Conservation (phyloP, 2,329 filamentous ascomycete genomes). For the Pseudogymnoascus sp. region DNA sequence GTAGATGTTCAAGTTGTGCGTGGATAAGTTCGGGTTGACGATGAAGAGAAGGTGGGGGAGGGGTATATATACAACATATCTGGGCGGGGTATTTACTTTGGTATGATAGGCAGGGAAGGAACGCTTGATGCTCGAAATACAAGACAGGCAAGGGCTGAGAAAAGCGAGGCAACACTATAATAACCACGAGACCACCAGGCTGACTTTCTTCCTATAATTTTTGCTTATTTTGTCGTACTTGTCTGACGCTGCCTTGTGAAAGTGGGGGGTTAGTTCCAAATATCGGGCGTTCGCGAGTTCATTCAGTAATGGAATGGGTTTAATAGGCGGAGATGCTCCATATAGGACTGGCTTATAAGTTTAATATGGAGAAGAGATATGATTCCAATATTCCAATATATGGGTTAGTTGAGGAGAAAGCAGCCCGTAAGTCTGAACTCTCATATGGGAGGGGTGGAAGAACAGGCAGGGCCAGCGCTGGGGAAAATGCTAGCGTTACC, state of each 20-base stretch:
- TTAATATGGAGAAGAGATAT: background rate
- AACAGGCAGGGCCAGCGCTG: background rate
- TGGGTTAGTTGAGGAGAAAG: background rate
- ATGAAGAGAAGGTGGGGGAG: background rate
- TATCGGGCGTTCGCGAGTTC: background rate
- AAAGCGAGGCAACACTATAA: constrained; percentile 2
- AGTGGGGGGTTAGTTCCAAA: constrained; percentile 1
- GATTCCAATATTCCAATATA: background rate
- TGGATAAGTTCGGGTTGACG: background rate
- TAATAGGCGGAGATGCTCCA: background rate
- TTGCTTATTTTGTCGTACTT: constrained; percentile 7
- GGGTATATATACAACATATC: background rate
- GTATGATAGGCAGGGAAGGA: constrained; percentile 8
- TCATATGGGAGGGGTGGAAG: background rate
- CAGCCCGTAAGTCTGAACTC: background rate
- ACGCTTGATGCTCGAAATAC: background rate
- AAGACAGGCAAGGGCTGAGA: background rate
- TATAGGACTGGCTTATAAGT: background rate
- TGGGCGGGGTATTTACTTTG: constrained; percentile 6
- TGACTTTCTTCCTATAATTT: constrained; percentile 2
- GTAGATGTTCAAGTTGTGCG: background rate
- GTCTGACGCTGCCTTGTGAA: constrained; percentile 3
- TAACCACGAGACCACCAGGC: constrained; percentile 1
- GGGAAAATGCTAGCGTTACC: background rate
- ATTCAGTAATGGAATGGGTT: background rate